phyloP scores from a whole-genome alignment of 371 early-diverging fungal species.

The Phascolomyces articulosus region DNA sequence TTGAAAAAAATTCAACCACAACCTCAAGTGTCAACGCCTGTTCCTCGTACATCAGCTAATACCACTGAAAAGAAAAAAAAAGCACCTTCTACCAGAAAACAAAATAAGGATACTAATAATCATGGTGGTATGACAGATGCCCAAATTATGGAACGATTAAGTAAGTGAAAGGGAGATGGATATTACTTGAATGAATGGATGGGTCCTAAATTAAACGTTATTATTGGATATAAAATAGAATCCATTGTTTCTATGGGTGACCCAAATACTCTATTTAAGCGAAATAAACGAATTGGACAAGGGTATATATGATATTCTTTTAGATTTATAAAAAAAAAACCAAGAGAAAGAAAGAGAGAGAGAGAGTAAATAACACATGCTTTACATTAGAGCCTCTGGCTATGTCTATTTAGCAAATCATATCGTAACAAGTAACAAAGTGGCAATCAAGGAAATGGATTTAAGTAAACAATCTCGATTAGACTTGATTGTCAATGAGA shows the following conservation, averaged over 20 bases:
- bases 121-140: constrained; percentile 84
- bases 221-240: constrained; percentile 17
- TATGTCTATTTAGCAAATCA: constrained; percentile 89
- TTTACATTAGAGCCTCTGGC: constrained; percentile 85
- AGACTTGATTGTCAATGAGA: constrained; percentile 96
- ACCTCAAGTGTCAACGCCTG: constrained; percentile 29
- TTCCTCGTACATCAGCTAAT: background rate
- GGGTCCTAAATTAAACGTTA: too few relatives aligned
- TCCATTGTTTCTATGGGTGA: constrained; percentile 84
- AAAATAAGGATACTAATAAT: constrained; percentile 77
- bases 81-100: constrained; percentile 47
- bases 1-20: constrained; percentile 18
- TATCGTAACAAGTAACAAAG: constrained; percentile 66
- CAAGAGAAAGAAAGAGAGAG: background rate
- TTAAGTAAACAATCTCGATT: constrained; percentile 90
- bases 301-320: constrained; percentile 64
- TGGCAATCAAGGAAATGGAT: constrained; percentile 99
- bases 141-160: constrained; percentile 89
- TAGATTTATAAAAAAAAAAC: background rate
- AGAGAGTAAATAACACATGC: background rate
- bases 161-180: constrained; percentile 30
- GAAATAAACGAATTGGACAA: constrained; percentile 94
- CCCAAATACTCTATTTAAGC: constrained; percentile 83
- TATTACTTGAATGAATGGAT: too few relatives aligned
- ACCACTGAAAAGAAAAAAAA: background rate